Base-by-base conservation (phyloP, 345 rosid species). In the Reutealis trisperma region DNA sequence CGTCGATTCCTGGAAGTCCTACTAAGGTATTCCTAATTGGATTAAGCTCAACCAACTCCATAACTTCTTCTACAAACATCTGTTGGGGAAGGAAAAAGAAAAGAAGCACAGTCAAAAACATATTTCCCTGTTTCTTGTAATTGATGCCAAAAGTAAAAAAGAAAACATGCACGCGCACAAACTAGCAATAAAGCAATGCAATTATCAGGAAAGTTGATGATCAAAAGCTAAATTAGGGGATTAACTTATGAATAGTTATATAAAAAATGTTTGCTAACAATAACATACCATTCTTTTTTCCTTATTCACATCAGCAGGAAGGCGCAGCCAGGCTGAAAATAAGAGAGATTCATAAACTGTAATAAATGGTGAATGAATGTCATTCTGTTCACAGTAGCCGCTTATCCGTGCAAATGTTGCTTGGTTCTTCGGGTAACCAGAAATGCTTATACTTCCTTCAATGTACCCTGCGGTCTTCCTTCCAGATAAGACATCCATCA, bases 331-430 rank as follows among this genome's bases (percentile, higher is more conserved):
- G 64, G 96, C 96, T 18, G 96, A 93, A 83, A 86, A 90, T 67
- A 88, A 59, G 3, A 93, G 87, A 0, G 97, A 93, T 78, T 93
- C 97, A 62, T 88, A 84, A 0, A 93, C 94, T 0, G 94, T 93
- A 75, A 91, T 89, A 75, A 0, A 27, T 27, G 30, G 30, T 27
- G 30, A 27, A 27, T 27, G 30, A 27, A 27, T 27, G 30, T 27
- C 96, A 69, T 89, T 91, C 82, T 93, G 97, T 66, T 91, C 96
- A 76, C 94, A 91, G 59, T 93, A 93, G 25, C 98, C 96, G 12
- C 90, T 87, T 71, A 93, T 80, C 0, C 96, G 86, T 2, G 94
- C 93, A 86, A 93, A 93, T 6, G 96, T 91, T 73, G 77, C 89
- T 79, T 93, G 98, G 34, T 89, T 84, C 79, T 93, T 93, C 0